Evolutionary conservation across 345 rosid genomes (phyloP).

Genomic region (Alliaria petiolata): DNA sequence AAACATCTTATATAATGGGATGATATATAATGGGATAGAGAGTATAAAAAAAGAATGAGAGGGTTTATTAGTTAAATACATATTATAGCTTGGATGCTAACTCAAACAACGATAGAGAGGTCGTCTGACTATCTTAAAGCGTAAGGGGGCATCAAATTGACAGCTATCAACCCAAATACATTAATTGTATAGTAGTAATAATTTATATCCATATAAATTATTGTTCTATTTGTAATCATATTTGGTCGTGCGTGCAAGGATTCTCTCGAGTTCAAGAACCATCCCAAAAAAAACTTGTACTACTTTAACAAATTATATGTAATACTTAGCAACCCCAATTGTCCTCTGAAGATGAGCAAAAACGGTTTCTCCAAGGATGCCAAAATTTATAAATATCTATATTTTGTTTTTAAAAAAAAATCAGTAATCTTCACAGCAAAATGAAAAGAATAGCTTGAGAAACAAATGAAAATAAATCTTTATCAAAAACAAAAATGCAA

Average conservation of each 20-base stretch:
- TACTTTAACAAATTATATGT: neutral
- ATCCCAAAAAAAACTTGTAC: neutral
- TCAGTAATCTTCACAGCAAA: neutral
- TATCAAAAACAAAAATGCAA: too few species aligned
- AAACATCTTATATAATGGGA: too few species aligned
- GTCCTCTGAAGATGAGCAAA: neutral
- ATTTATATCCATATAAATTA: neutral
- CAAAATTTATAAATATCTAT: neutral
- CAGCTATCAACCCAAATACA: conserved; percentile 12
- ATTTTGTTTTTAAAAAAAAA: too few species aligned
- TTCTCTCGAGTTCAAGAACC: neutral
- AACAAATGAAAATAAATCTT: neutral
- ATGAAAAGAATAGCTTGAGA: neutral
- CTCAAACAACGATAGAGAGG: conserved; percentile 1
- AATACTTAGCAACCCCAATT: neutral
- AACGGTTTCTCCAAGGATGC: neutral
- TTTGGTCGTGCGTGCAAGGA: conserved; percentile 22
- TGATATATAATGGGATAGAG: too few species aligned
- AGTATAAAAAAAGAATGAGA: neutral
- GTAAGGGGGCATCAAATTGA: conserved; percentile 13
- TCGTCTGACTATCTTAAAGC: conserved; percentile 1
- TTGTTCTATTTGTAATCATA: neutral
- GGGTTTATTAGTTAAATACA: neutral
- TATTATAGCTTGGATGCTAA: neutral
- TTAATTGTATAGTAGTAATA: neutral